These are phyloP conservation scores for Tylopilus sp. DNA, from an alignment of 768 basidiomycete species.

Conservation along the genomic window DNA sequence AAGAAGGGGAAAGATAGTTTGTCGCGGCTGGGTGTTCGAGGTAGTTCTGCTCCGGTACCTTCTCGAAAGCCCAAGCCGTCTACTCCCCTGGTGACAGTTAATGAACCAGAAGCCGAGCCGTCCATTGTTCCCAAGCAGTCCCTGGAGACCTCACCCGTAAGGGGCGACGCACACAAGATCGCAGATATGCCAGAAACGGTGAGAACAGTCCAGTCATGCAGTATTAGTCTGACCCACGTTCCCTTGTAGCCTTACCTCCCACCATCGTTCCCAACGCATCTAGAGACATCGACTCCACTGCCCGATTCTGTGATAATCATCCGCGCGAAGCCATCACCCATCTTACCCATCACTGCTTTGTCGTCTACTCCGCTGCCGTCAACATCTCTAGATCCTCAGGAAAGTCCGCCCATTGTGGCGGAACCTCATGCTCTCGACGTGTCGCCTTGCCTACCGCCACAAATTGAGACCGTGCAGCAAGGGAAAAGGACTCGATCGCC, in stretches of 20 bases:
- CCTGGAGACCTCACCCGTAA: neutral
- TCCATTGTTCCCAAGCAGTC: neutral
- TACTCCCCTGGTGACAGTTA: constrained; percentile 7
- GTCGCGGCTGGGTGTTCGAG: neutral
- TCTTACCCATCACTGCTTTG: constrained; percentile 26
- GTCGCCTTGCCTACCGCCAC: constrained; percentile 15
- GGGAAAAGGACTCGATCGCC: constrained; percentile 30
- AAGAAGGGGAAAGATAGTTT: constrained; percentile 21
- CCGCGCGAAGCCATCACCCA: constrained; percentile 44
- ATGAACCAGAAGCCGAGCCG: neutral
- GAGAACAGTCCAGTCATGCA: constrained; percentile 15
- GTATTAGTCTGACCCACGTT: constrained; percentile 12
- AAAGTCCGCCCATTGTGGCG: constrained; percentile 7
- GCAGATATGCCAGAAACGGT: constrained; percentile 38
- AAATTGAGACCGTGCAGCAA: constrained; percentile 12
- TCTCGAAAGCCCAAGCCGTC: constrained; percentile 10
- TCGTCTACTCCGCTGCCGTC: constrained; percentile 28
- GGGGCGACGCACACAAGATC: constrained; percentile 25
- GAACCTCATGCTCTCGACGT: constrained; percentile 9
- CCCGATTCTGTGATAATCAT: constrained; percentile 15
- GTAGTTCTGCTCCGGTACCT: constrained; percentile 8
- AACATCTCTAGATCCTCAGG: constrained; percentile 17
- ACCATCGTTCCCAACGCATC: constrained; percentile 52
- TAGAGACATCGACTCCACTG: constrained; percentile 53
- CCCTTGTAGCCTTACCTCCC: constrained; percentile 43